Percentiles rank a stretch among this genome's conserved stretches.
These are phyloP conservation scores for Neonectria hederae DNA, from an alignment of 2,329 filamentous ascomycete species.

Conservation along the genomic window DNA sequence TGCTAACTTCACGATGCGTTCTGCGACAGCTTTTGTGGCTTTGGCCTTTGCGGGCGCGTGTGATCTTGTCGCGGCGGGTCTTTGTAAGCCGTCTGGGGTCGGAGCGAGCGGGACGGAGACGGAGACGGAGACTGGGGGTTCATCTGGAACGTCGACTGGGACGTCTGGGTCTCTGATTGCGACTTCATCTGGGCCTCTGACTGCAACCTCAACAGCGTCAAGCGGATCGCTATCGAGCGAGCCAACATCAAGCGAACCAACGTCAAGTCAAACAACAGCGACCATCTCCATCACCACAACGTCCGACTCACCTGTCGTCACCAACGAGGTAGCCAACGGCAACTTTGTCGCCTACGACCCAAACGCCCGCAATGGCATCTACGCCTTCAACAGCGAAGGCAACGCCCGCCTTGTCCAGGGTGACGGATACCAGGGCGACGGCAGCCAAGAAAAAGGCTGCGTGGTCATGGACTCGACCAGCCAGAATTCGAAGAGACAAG, in stretches of 20 bases:
- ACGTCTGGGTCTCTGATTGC: not conserved
- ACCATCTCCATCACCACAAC: conserved; percentile 26
- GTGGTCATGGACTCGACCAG: conserved; percentile 24
- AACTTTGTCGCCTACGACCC: conserved; percentile 35
- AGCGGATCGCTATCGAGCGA: too few species aligned
- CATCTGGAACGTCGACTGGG: too few species aligned
- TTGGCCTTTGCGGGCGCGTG: conserved; percentile 14
- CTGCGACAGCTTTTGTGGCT: conserved; percentile 15
- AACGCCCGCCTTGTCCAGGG: conserved; percentile 30
- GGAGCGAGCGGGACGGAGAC: too few species aligned
- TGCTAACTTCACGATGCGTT: conserved; percentile 24
- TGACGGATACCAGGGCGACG: conserved; percentile 25
- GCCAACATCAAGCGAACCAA: too few species aligned
- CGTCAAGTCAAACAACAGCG: too few species aligned
- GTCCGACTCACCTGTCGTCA: conserved; percentile 10
- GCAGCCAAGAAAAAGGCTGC: conserved; percentile 29
- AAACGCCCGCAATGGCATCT: conserved; percentile 29
- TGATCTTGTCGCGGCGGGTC: conserved; percentile 19
- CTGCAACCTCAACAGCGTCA: too few species aligned
- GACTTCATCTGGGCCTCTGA: too few species aligned
- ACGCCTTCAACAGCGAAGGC: conserved; percentile 30
- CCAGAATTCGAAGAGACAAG: not conserved
- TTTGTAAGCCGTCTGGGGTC: conserved; percentile 23
- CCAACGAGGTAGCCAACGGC: conserved; percentile 29
- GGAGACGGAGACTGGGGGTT: too few species aligned